phyloP scores from a whole-genome alignment of 257 asterid genomes.

The Solanum gracilifrons region DNA sequence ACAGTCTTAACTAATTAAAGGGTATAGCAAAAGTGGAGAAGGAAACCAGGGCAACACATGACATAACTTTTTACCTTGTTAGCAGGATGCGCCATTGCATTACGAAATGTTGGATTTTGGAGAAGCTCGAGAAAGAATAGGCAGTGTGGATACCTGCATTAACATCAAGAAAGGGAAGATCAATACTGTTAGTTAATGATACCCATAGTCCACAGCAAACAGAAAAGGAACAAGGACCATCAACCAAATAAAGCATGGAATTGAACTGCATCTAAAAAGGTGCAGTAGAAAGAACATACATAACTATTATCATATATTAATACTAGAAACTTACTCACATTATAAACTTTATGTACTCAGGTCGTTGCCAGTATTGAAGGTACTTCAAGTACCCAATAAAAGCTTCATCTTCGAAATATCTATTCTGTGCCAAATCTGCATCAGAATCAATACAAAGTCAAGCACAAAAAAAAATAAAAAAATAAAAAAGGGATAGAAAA shows the following conservation, averaged over 20 bases:
- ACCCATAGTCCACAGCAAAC: neutral
- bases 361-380: constrained; percentile 97
- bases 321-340: constrained; percentile 36
- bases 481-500: neutral
- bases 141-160: constrained; percentile 86
- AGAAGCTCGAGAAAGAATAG: constrained; percentile 92
- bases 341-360: constrained; percentile 80
- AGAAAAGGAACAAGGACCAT: neutral
- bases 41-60: neutral
- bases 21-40: neutral
- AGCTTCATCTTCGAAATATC: constrained; percentile 95
- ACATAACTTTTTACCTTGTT: constrained; percentile 46
- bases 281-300: neutral
- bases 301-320: neutral
- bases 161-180: neutral
- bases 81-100: constrained; percentile 98
- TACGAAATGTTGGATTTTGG: constrained; percentile 75
- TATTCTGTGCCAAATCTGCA: constrained; percentile 94
- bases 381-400: constrained; percentile 88
- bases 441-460: neutral
- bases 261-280: neutral
- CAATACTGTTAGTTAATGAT: neutral
- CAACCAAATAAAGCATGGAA: neutral
- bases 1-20: neutral
- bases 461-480: neutral